These are phyloP conservation scores for Colletotrichum musae DNA, from an alignment of 2,329 filamentous ascomycete species.

Conservation along the genomic window DNA sequence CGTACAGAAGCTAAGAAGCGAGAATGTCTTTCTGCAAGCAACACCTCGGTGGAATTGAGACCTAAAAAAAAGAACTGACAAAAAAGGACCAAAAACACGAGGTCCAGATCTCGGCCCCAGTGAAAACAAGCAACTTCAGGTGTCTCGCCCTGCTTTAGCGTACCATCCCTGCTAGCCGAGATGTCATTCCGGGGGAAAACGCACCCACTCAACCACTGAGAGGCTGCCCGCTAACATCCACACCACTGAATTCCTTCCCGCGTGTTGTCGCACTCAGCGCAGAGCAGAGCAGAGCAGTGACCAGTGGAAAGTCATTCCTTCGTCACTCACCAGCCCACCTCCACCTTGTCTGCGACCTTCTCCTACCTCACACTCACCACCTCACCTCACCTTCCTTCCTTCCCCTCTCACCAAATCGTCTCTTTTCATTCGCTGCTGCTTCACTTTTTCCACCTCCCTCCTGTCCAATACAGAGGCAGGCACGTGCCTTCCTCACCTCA, in stretches of 20 bases:
- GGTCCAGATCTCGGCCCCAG: background rate
- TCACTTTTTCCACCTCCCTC: slow-evolving; percentile 1
- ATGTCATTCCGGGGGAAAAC: background rate
- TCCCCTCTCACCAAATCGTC: slow-evolving; percentile 2
- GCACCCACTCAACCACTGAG: background rate
- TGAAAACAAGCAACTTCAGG: slow-evolving; percentile 26
- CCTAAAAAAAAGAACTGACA: background rate
- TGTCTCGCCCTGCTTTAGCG: slow-evolving; percentile 2
- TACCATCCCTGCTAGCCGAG: slow-evolving; percentile 20
- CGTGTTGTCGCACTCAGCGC: background rate
- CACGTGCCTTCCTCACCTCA: too few species aligned
- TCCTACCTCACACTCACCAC: background rate
- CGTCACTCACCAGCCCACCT: slow-evolving; percentile 15
- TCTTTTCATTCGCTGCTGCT: slow-evolving; percentile 10
- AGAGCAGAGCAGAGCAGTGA: background rate
- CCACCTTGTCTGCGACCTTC: background rate
- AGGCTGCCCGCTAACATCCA: background rate
- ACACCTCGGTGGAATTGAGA: background rate
- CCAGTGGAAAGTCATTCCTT: background rate
- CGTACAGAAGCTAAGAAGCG: background rate
- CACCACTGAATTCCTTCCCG: slow-evolving; percentile 15
- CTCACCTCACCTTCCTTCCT: background rate
- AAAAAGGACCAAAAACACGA: slow-evolving; percentile 3
- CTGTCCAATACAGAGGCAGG: too few species aligned
- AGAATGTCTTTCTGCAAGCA: slow-evolving; percentile 18